Conservation (phyloP, 2,329 filamentous ascomycete genomes). For the Mariannaea elegans region DNA sequence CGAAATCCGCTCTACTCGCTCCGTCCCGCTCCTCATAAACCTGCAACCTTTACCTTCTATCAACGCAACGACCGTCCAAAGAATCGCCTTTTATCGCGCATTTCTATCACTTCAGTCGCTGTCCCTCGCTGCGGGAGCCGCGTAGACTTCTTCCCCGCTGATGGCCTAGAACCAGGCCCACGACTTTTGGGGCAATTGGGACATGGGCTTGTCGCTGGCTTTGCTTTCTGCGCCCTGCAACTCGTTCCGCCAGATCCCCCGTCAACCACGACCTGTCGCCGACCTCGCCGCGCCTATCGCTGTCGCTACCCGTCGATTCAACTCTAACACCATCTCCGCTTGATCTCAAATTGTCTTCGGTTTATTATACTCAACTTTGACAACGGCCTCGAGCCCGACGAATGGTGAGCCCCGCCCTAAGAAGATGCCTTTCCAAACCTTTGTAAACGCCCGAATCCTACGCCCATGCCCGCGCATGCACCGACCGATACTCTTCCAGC, state of each 20-base stretch:
- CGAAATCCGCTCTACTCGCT: slow-evolving; percentile 34
- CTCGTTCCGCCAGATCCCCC: slow-evolving; percentile 35
- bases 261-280: slow-evolving; percentile 30
- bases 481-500: neutral
- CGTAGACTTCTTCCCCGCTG: slow-evolving; percentile 38
- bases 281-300: slow-evolving; percentile 1
- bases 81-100: slow-evolving; percentile 6
- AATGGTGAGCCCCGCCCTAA: slow-evolving; percentile 32
- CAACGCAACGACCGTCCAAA: neutral
- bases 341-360: neutral
- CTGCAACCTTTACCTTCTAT: slow-evolving; percentile 16
- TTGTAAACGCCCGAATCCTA: slow-evolving; percentile 15
- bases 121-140: slow-evolving; percentile 23
- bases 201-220: slow-evolving; percentile 48
- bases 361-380: slow-evolving; percentile 10
- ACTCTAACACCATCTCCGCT: slow-evolving; percentile 1
- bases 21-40: slow-evolving; percentile 30
- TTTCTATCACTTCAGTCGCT: slow-evolving; percentile 12
- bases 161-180: slow-evolving; percentile 45
- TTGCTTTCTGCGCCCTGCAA: slow-evolving; percentile 44
- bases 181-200: slow-evolving; percentile 50
- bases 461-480: slow-evolving; percentile 3
- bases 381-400: slow-evolving; percentile 28
- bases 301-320: slow-evolving; percentile 10
- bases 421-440: slow-evolving; percentile 7